Evolutionary conservation across 768 basidiomycete species (phyloP).

Genomic region (Lanmaoa pseudosensibilis): DNA sequence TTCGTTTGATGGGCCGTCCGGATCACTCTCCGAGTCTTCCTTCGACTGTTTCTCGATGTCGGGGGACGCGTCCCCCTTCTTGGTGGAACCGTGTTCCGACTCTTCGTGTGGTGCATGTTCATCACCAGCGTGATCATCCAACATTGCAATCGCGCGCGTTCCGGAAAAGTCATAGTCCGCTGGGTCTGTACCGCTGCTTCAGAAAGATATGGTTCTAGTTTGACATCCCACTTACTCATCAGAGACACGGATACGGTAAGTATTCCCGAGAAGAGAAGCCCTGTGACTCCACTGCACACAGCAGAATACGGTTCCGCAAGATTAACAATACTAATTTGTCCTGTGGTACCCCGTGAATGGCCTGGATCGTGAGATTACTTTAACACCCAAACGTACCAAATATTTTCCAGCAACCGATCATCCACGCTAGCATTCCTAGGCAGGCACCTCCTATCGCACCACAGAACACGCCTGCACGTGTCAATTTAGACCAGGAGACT

Average conservation of each 20-base stretch:
- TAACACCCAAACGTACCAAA: slow-evolving; percentile 33
- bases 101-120: background rate
- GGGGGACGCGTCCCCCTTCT: background rate
- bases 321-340: slow-evolving; percentile 36
- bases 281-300: slow-evolving; percentile 39
- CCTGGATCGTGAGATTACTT: background rate
- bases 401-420: slow-evolving; percentile 52
- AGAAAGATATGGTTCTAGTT: background rate
- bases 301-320: slow-evolving; percentile 42
- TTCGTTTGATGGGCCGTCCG: background rate
- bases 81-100: background rate
- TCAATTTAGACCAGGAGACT: slow-evolving; percentile 48
- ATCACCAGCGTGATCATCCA: slow-evolving; percentile 19
- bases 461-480: slow-evolving; percentile 38
- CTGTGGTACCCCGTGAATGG: slow-evolving; percentile 15
- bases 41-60: slow-evolving; percentile 20
- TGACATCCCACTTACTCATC: slow-evolving; percentile 29
- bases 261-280: slow-evolving; percentile 39
- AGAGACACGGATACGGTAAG: slow-evolving; percentile 38
- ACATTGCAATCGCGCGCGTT: slow-evolving; percentile 36
- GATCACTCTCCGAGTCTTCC: background rate
- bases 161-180: slow-evolving; percentile 40
- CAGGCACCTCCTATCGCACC: slow-evolving; percentile 43
- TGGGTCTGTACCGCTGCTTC: slow-evolving; percentile 24
- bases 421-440: slow-evolving; percentile 50